Evolutionary conservation across 2,329 filamentous ascomycete species (phyloP).

Genomic region (Cytospora schulzeri): DNA sequence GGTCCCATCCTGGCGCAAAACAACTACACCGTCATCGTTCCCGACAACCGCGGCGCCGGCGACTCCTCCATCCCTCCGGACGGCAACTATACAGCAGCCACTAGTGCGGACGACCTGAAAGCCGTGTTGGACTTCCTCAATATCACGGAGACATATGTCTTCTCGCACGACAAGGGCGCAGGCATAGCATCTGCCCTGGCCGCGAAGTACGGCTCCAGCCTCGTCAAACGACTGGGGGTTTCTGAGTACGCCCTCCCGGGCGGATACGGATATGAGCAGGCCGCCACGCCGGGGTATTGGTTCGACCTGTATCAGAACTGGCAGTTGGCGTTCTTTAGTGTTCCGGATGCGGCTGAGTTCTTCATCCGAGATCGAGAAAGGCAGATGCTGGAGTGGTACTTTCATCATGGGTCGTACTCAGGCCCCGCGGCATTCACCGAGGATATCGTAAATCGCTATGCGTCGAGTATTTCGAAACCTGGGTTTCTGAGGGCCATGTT

Average conservation of each 20-base stretch:
- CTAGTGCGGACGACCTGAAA: constrained; percentile 43
- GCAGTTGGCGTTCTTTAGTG: constrained; percentile 48
- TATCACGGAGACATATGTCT: constrained; percentile 44
- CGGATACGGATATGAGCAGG: constrained; percentile 41
- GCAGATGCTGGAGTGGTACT: constrained; percentile 49
- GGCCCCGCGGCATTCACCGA: constrained; percentile 41
- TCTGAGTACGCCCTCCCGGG: constrained; percentile 47
- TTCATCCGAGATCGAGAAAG: constrained; percentile 46
- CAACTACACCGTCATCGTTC: constrained; percentile 47
- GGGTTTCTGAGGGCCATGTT: constrained; percentile 46
- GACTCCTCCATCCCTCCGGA: constrained; percentile 43
- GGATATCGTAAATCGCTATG: constrained; percentile 43
- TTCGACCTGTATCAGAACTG: constrained; percentile 45
- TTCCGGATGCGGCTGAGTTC: constrained; percentile 49
- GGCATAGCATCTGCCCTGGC: constrained; percentile 46
- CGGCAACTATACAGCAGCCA: constrained; percentile 44
- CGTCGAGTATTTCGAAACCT: constrained; percentile 44
- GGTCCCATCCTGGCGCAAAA: constrained; percentile 44
- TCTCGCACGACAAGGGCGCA: constrained; percentile 49
- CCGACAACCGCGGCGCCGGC: constrained; percentile 45
- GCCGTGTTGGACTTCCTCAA: constrained; percentile 46
- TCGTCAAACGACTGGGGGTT: constrained; percentile 41
- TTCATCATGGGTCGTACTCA: constrained; percentile 47
- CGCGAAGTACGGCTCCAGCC: constrained; percentile 36
- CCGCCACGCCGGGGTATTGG: constrained; percentile 36